phyloP scores from a whole-genome alignment of 2,329 filamentous ascomycete species.

The Nothophoma quercina region DNA sequence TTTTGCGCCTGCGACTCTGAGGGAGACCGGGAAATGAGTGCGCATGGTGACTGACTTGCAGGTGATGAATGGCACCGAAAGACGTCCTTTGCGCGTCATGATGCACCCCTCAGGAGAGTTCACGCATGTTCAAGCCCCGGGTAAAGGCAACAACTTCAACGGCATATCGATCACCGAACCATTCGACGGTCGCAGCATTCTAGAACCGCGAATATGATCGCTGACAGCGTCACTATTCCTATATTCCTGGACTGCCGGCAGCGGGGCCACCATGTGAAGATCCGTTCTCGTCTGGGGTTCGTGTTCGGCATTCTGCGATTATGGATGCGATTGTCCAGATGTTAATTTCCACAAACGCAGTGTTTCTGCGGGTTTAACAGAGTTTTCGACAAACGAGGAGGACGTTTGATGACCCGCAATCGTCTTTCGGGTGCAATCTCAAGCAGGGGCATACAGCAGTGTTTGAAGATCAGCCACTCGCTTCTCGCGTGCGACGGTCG shows the following conservation, averaged over 20 bases:
- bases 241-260: conserved; percentile 9
- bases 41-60: conserved; percentile 6
- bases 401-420: not conserved
- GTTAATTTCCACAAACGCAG: conserved; percentile 15
- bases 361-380: conserved; percentile 6
- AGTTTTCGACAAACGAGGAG: conserved; percentile 10
- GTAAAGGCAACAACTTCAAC: not conserved
- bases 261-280: conserved; percentile 18
- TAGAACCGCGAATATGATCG: conserved; percentile 4
- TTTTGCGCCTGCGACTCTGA: conserved; percentile 5
- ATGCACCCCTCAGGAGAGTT: not conserved
- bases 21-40: conserved; percentile 3
- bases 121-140: not conserved
- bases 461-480: conserved; percentile 47
- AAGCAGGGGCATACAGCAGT: conserved; percentile 34
- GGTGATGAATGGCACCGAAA: not conserved
- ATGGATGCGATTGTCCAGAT: conserved; percentile 1
- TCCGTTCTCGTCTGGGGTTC: conserved; percentile 6
- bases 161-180: not conserved
- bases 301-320: conserved; percentile 3
- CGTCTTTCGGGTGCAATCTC: conserved; percentile 29
- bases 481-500: conserved; percentile 30
- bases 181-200: conserved; percentile 1
- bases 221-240: conserved; percentile 6
- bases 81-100: not conserved